Percentiles rank a stretch among this genome's conserved stretches.
Evolutionary conservation across 1,284 basidiomycete genomes (phyloP).

Genomic region (Boletellus deceptivus): DNA sequence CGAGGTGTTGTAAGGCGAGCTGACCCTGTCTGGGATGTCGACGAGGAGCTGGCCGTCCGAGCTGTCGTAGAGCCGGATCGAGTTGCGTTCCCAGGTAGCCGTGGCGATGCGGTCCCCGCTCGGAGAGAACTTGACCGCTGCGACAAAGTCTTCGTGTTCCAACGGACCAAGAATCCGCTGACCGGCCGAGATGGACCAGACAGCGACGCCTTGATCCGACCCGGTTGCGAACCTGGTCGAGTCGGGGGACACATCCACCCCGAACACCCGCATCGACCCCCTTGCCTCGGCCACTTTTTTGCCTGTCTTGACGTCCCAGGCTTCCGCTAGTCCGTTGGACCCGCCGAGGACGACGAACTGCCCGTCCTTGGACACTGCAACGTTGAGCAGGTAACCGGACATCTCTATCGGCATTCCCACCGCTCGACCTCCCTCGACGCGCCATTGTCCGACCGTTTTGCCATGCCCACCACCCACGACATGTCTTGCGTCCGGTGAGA

Average conservation of each 20-base stretch:
- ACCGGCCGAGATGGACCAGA: conserved; percentile 3
- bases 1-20: conserved; percentile 6
- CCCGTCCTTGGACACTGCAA: conserved; percentile 10
- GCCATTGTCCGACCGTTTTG: conserved; percentile 4
- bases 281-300: not conserved
- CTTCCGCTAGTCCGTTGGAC: conserved; percentile 1
- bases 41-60: not conserved
- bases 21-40: conserved; percentile 7
- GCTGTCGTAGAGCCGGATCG: conserved; percentile 6
- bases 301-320: conserved; percentile 13
- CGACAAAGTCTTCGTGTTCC: not conserved
- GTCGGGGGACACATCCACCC: conserved; percentile 6
- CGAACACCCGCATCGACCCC: not conserved
- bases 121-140: conserved; percentile 6
- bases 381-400: not conserved
- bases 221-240: conserved; percentile 3
- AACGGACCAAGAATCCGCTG: conserved; percentile 1
- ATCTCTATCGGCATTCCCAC: conserved; percentile 2
- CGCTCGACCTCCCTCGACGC: not conserved
- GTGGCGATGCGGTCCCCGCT: conserved; percentile 6
- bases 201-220: not conserved
- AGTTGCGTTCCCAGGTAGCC: conserved; percentile 4
- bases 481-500: conserved; percentile 5
- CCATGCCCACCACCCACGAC: conserved; percentile 5
- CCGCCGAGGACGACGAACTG: conserved; percentile 3